These are phyloP conservation scores for Irpex rosettiformis DNA, from an alignment of 1,284 basidiomycete genomes.

Conservation along the genomic window DNA sequence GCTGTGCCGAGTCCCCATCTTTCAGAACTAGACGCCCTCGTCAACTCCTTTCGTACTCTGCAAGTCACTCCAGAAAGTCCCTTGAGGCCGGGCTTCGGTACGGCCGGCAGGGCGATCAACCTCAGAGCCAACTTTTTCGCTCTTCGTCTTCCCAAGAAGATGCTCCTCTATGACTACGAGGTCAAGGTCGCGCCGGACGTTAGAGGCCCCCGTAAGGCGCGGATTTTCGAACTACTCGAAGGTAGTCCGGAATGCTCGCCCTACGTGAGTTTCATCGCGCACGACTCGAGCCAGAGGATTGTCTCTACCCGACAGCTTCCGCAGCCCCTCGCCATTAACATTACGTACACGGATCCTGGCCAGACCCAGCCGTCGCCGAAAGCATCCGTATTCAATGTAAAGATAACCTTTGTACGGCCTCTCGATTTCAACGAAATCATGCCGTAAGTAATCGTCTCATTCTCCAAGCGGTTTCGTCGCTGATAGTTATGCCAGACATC, in stretches of 20 bases:
- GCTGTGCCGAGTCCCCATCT: not conserved
- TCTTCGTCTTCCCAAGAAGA: constrained; percentile 43
- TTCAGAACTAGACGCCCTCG: not conserved
- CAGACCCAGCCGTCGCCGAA: constrained; percentile 38
- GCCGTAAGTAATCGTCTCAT: constrained; percentile 34
- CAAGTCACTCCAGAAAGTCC: constrained; percentile 39
- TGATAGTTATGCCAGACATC: constrained; percentile 38
- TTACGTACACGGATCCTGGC: constrained; percentile 56
- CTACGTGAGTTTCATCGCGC: constrained; percentile 48
- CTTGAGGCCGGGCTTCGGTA: constrained; percentile 65
- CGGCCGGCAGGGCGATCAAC: constrained; percentile 44
- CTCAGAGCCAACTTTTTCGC: constrained; percentile 71
- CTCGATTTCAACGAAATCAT: constrained; percentile 41
- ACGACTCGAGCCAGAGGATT: constrained; percentile 57
- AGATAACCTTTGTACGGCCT: constrained; percentile 44
- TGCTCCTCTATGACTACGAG: constrained; percentile 55
- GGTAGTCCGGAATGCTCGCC: constrained; percentile 36
- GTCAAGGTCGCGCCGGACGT: constrained; percentile 48
- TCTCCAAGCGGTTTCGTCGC: not conserved
- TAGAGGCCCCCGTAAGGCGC: constrained; percentile 35
- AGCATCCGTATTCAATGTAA: constrained; percentile 49
- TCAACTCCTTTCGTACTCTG: constrained; percentile 1
- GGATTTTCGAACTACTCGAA: constrained; percentile 63
- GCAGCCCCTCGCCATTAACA: constrained; percentile 45
- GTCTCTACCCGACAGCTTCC: constrained; percentile 55